phyloP scores from a whole-genome alignment of 495 filamentous ascomycete genomes.

The Cercophora sp. region DNA sequence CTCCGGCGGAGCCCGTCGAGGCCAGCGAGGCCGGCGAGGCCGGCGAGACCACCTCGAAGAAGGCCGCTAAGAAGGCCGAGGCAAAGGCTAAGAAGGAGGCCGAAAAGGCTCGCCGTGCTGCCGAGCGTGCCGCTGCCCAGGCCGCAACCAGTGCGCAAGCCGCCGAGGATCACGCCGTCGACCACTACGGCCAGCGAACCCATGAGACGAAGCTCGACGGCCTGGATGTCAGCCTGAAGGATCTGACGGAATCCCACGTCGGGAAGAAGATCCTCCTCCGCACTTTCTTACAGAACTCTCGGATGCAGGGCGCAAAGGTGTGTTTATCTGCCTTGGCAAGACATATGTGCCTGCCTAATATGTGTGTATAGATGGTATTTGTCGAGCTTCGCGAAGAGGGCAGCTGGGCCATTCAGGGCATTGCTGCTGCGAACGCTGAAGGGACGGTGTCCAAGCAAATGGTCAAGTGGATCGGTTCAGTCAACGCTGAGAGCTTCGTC shows the following conservation, averaged over 20 bases:
- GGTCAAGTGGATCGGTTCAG: constrained; percentile 80
- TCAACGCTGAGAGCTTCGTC: constrained; percentile 81
- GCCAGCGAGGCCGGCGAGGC: constrained; percentile 22
- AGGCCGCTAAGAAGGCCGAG: constrained; percentile 54
- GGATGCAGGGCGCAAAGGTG: constrained; percentile 88
- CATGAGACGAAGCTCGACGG: constrained; percentile 31
- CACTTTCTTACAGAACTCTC: constrained; percentile 79
- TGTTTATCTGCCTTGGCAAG: no score
- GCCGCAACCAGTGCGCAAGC: constrained; percentile 47
- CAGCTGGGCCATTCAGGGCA: constrained; percentile 66
- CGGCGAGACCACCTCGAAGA: constrained; percentile 42
- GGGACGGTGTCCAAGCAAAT: constrained; percentile 70
- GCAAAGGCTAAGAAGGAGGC: constrained; percentile 52
- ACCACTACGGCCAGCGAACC: constrained; percentile 59
- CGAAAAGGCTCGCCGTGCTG: constrained; percentile 48
- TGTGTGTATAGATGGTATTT: constrained; percentile 87
- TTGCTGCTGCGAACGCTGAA: constrained; percentile 55
- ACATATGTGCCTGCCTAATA: no score
- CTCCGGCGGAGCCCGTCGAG: constrained; percentile 16
- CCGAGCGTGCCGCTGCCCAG: constrained; percentile 43
- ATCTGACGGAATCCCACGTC: constrained; percentile 54
- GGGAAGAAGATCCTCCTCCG: constrained; percentile 76
- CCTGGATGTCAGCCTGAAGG: constrained; percentile 46
- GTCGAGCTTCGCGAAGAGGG: constrained; percentile 82
- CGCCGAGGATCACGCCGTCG: constrained; percentile 64